Base-by-base conservation (phyloP, 805 yeast species). In the Myxozyma udenii region DNA sequence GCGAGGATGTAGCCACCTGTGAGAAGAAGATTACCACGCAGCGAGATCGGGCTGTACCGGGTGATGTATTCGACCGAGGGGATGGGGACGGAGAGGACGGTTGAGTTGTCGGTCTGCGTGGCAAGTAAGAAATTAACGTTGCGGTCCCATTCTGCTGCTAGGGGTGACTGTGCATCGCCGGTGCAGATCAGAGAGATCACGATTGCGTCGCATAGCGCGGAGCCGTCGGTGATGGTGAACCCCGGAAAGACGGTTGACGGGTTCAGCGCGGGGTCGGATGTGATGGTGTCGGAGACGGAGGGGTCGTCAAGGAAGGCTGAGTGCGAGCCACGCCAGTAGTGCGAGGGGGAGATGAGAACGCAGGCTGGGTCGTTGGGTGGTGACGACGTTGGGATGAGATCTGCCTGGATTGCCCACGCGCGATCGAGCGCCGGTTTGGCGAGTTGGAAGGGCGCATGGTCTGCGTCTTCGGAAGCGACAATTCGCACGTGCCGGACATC, bases 321-420 rank as follows among this genome's bases (percentile, higher is more conserved):
- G 1, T 57, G 32, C 46, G 71, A 60, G 56, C 71, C 69, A 33
- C 68, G 62, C 81, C 82, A 78, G 46, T 67, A 68, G 12, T 66
- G 66, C 2, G 77, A 63, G 0, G 80, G 78, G 0, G 80, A 70
- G 16, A 46, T 12, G 21, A 49, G 35, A 7, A 44, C 44, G 16
- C 48, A 21, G 33, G 33, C 9, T 9, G 9, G 9, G 16, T 30
- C 32, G 21, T 25, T 35, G 16, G 51, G 70, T 71, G 50, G 44
- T n/a, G 64, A 46, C 3, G 65, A 71, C 1, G n/a, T n/a, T n/a
- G 55, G 40, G 4, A 68, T 53, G 7, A 74, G 55, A 9, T 46
- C 53, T 1, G 63, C 47, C 58, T 77, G 79, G 1, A 75, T 44
- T 0, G 62, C 57, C 32, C 73, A 55, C 0, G 69, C 66, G 6